A percentile compares a stretch with the other conserved stretches of the same genome.
These are phyloP conservation scores for Aspergillus panamensis DNA, from an alignment of 495 filamentous ascomycete species.

Conservation along the genomic window DNA sequence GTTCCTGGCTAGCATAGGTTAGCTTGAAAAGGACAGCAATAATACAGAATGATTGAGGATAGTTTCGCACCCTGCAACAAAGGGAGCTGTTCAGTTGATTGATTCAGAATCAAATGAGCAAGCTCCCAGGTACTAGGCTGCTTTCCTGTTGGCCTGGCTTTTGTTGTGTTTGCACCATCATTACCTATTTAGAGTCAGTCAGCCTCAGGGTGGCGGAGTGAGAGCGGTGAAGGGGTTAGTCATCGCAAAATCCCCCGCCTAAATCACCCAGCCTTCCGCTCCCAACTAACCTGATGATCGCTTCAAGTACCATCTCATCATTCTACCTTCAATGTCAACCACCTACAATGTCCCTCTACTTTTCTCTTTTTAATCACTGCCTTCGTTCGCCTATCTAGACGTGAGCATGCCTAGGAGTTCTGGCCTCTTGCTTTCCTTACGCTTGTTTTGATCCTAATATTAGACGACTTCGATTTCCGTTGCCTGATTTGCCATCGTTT, in stretches of 20 bases:
- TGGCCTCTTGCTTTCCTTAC: conserved; percentile 12
- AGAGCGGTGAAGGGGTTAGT: conserved; percentile 11
- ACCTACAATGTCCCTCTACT: conserved; percentile 18
- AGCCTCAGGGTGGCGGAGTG: conserved; percentile 7
- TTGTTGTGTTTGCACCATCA: conserved; percentile 19
- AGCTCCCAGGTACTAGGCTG: neutral
- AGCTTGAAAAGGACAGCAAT: neutral
- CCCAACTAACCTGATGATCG: conserved; percentile 1
- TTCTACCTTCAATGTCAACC: neutral
- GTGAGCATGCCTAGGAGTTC: conserved; percentile 22
- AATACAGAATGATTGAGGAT: neutral
- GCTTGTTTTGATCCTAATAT: conserved; percentile 17
- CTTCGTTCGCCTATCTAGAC: conserved; percentile 20
- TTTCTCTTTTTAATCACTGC: neutral
- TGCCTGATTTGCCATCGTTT: conserved; percentile 16
- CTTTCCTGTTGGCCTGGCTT: neutral
- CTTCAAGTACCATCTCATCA: conserved; percentile 2
- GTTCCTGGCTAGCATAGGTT: neutral
- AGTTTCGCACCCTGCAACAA: conserved; percentile 4
- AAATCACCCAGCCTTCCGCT: conserved; percentile 13
- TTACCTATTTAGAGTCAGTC: neutral
- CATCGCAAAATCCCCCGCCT: conserved; percentile 14
- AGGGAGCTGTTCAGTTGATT: neutral
- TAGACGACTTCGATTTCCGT: conserved; percentile 17
- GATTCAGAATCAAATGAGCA: neutral